Base-by-base conservation (phyloP, 1,284 basidiomycete species). In the Dichomitus squalens region DNA sequence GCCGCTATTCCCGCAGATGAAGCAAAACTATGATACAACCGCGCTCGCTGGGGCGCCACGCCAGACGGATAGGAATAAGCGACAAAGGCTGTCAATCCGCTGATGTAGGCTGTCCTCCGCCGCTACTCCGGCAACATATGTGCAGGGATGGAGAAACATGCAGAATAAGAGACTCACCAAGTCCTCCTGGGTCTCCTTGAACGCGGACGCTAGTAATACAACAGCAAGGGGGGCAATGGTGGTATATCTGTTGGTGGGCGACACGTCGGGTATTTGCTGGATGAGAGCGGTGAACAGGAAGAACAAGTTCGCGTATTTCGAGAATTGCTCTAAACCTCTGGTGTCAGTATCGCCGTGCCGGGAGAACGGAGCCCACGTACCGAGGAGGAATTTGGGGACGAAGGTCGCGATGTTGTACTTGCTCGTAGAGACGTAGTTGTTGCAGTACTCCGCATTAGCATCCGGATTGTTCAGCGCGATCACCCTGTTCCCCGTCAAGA, bases 211-310 rank as follows among this genome's bases (percentile, higher is more conserved):
- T 52, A 98, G 81, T 29, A 99, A 78, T 8, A 99, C 97, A 46
- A 95, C 83, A 1, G 83, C 87, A 21, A 99, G 84, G 5, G 97
- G 97, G 1, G 82, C 93, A 68, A 99, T 97, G 18, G 97, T 99
- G 1, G 97, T 99, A 74, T 92, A 99, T 53, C 79, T 80, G 68
- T 98, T 96, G 3, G 96, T 99, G 8, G 97, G 97, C 2, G 96
- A 99, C 6, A 99, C 97, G 66, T 87, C 92, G 9, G 97, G 97
- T 64, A 99, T 96, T 78, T 99, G 97, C 73, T 99, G 96, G 54
- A 99, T 98, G 74, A 87, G 92, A 25, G 95, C 95, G 35, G 96
- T 99, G 80, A 99, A 99, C 59, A 99, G 80, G 84, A 99, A 99
- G 81, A 99, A 99, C 60, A 99, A 61, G 73, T 99, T 99, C 66